Conservation (phyloP, 2,329 filamentous ascomycete species). For the Scedosporium apiospermum region DNA sequence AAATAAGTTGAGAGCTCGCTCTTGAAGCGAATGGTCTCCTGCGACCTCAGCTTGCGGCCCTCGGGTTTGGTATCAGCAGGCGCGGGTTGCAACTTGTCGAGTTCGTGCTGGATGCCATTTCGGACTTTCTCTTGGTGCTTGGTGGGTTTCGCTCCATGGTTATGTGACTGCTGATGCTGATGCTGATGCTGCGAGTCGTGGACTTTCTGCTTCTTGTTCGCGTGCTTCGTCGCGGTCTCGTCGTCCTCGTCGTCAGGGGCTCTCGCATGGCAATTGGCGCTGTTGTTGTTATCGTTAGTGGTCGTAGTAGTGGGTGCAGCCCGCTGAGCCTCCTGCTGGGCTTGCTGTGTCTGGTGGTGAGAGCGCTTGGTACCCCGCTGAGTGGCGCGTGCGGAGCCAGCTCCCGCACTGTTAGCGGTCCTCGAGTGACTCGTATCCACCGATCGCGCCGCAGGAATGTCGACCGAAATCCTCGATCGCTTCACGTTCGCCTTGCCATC, state of each 20-base stretch:
- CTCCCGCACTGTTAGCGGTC: background rate
- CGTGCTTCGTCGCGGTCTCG: conserved; percentile 9
- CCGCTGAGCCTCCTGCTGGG: conserved; percentile 7
- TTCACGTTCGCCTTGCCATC: conserved; percentile 36
- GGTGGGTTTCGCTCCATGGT: conserved; percentile 24
- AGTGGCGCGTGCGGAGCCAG: conserved; percentile 7
- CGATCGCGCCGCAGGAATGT: conserved; percentile 25
- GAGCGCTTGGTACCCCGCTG: conserved; percentile 1
- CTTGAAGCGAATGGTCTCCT: conserved; percentile 78
- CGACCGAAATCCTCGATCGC: conserved; percentile 41
- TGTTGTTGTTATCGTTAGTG: conserved; percentile 8
- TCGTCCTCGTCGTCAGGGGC: conserved; percentile 2
- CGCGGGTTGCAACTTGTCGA: conserved; percentile 44
- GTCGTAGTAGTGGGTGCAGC: conserved; percentile 7
- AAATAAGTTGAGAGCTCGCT: conserved; percentile 89
- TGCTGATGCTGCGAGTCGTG: conserved; percentile 10
- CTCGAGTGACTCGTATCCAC: background rate
- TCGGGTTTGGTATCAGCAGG: conserved; percentile 42
- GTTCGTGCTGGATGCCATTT: conserved; percentile 53
- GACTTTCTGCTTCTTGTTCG: conserved; percentile 5
- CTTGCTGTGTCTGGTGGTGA: background rate
- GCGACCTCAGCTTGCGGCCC: conserved; percentile 72
- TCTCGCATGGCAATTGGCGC: conserved; percentile 7
- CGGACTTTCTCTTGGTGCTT: conserved; percentile 48
- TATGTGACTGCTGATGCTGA: conserved; percentile 13